Evolutionary conservation across 495 filamentous ascomycete species (phyloP).

Genomic region (Hypoxylon trugodes): DNA sequence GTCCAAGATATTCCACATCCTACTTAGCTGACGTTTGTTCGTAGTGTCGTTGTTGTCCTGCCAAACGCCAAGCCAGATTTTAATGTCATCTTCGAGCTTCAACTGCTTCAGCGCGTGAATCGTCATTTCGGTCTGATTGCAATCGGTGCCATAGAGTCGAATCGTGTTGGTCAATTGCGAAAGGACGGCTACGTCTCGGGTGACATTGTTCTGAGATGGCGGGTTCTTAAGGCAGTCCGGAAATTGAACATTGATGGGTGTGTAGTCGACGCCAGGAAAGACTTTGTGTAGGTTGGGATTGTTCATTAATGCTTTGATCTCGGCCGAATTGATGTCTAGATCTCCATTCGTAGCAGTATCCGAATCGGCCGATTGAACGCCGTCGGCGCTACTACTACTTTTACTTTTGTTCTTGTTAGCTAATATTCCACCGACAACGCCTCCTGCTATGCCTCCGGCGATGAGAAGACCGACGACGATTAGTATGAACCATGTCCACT

Average conservation of each 20-base stretch:
- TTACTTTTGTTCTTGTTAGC: conserved; percentile 44
- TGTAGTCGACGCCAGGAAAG: conserved; percentile 97
- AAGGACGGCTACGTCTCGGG: conserved; percentile 88
- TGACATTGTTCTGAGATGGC: conserved; percentile 92
- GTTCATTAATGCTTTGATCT: conserved; percentile 84
- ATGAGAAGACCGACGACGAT: conserved; percentile 68
- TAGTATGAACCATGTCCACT: conserved; percentile 72
- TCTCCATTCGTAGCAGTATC: conserved; percentile 69
- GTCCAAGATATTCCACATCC: conserved; percentile 84
- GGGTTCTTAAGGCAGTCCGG: conserved; percentile 82
- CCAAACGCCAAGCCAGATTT: conserved; percentile 97
- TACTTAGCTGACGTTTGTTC: conserved; percentile 78
- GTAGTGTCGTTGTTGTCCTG: conserved; percentile 85
- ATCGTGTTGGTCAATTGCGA: conserved; percentile 90
- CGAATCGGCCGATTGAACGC: conserved; percentile 44
- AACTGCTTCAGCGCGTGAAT: conserved; percentile 81
- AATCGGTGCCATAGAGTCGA: conserved; percentile 94
- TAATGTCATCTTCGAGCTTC: conserved; percentile 74
- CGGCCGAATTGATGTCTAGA: conserved; percentile 73
- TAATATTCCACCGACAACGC: conserved; percentile 79
- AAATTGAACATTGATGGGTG: conserved; percentile 88
- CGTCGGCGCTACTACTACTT: conserved; percentile 17
- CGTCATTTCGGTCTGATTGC: conserved; percentile 97
- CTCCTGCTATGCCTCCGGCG: conserved; percentile 77
- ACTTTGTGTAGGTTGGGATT: conserved; percentile 87